Percentiles rank a stretch among this genome's conserved stretches.
Conservation (phyloP, 1,284 basidiomycete species). For the Boletus calvinii region DNA sequence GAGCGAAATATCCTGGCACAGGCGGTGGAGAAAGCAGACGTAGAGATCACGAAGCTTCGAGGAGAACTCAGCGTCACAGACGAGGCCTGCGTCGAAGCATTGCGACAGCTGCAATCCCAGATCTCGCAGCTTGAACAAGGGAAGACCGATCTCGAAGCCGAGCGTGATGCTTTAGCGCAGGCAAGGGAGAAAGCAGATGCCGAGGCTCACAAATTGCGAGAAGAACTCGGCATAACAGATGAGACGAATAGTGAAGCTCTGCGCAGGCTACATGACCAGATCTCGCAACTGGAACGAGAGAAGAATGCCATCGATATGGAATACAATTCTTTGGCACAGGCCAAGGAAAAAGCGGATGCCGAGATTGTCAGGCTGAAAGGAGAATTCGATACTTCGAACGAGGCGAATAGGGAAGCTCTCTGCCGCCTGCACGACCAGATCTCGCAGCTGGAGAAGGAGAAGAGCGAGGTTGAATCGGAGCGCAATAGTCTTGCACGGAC, state of each 20-base stretch:
- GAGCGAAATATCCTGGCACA: conserved; percentile 9
- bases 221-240: not conserved
- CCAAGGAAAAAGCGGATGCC: not conserved
- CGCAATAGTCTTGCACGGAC: conserved; percentile 2
- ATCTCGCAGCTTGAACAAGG: conserved; percentile 46
- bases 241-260: not conserved
- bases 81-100: not conserved
- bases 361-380: not conserved
- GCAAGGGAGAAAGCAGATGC: not conserved
- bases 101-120: not conserved
- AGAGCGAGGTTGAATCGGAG: conserved; percentile 8
- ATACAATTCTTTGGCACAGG: not conserved
- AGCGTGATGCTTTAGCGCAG: conserved; percentile 26
- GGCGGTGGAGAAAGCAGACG: conserved; percentile 14
- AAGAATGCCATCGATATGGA: not conserved
- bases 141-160: conserved; percentile 36
- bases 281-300: conserved; percentile 6
- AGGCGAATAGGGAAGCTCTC: conserved; percentile 2
- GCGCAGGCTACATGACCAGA: not conserved
- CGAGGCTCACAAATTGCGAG: not conserved
- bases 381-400: not conserved
- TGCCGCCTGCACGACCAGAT: conserved; percentile 10
- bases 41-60: conserved; percentile 43
- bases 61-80: conserved; percentile 1
- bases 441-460: conserved; percentile 18